These are phyloP conservation scores for Aureobasidium melanogenum DNA, from an alignment of 2,329 filamentous ascomycete species.

Conservation along the genomic window DNA sequence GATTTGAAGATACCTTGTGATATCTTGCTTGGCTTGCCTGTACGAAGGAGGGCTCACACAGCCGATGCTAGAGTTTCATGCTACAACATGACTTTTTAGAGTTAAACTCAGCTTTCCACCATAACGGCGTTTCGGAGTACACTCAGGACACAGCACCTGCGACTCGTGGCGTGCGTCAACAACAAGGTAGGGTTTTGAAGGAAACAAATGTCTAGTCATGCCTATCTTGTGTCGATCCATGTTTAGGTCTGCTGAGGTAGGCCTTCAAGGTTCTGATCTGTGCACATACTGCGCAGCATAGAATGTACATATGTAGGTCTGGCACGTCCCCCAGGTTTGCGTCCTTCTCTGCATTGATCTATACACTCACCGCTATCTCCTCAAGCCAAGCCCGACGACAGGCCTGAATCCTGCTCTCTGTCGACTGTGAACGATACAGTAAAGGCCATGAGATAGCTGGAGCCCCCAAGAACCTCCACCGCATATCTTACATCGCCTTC, in stretches of 20 bases:
- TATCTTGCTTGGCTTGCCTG: too few relatives aligned
- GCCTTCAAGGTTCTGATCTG: background rate
- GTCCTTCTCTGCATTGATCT: background rate
- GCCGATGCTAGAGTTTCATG: constrained; percentile 7
- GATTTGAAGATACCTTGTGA: background rate
- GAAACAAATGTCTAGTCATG: background rate
- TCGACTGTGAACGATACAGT: background rate
- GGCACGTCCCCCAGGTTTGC: background rate
- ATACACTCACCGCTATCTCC: background rate
- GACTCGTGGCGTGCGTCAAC: background rate
- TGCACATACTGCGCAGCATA: background rate
- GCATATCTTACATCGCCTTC: background rate
- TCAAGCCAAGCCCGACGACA: too few relatives aligned
- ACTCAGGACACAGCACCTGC: background rate
- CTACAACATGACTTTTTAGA: background rate
- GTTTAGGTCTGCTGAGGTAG: background rate
- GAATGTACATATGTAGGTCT: background rate
- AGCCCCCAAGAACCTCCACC: too few relatives aligned
- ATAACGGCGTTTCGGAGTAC: background rate
- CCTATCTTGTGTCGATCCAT: background rate
- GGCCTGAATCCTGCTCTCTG: background rate
- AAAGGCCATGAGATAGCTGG: background rate
- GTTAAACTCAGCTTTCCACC: background rate
- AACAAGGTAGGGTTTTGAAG: background rate
- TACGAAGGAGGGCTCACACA: background rate